Conservation (phyloP, 805 yeast species). For the Candida insectorum region DNA sequence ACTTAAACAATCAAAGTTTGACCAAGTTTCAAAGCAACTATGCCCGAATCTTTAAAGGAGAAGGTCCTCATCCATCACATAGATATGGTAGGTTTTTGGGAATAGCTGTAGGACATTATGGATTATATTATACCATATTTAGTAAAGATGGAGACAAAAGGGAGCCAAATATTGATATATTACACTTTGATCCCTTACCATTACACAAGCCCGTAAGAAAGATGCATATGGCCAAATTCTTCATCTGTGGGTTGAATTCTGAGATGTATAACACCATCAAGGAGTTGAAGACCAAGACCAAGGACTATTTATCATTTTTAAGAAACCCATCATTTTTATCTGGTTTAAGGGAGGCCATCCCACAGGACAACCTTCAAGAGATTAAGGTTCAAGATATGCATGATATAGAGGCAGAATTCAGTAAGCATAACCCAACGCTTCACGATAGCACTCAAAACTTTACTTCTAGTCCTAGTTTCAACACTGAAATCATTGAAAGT, state of each 20-base stretch:
- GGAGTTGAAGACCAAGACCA: constrained; percentile 19
- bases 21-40: constrained; percentile 8
- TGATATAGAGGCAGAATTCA: neutral
- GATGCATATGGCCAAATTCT: constrained; percentile 14
- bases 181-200: constrained; percentile 3
- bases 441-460: no score
- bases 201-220: constrained; percentile 3
- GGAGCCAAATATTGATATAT: constrained; percentile 2
- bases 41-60: constrained; percentile 7
- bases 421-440: neutral
- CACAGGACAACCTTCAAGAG: no score
- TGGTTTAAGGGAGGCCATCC: no score
- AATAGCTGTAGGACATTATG: constrained; percentile 41
- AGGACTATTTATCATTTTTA: constrained; percentile 19
- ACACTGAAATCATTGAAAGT: no score
- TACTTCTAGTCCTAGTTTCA: no score
- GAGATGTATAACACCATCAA: constrained; percentile 25
- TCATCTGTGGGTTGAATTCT: constrained; percentile 29
- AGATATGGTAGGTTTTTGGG: constrained; percentile 18
- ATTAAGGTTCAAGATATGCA: constrained; percentile 5
- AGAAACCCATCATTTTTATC: no score
- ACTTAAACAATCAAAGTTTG: constrained; percentile 10
- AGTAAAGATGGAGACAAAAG: constrained; percentile 26
- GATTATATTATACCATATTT: constrained; percentile 38
- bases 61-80: constrained; percentile 20